Evolutionary conservation across 352 stramenopile genomes (phyloP).

Genomic region (Pythium dissotocum): DNA sequence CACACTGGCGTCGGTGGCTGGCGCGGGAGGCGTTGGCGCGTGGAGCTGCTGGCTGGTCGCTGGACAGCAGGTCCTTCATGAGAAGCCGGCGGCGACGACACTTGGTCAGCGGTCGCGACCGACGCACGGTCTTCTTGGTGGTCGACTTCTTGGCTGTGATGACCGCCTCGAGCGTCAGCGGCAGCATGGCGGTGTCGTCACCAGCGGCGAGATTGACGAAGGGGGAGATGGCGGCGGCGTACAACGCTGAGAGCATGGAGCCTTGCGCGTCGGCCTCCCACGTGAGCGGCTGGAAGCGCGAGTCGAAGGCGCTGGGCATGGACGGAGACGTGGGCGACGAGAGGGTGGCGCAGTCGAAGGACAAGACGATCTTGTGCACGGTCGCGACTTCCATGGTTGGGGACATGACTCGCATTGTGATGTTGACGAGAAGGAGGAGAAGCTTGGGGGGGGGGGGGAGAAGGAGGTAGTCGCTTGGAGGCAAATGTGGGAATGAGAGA

Average conservation of each 20-base stretch:
- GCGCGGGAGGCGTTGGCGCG: constrained; percentile 25
- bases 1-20: constrained; percentile 62
- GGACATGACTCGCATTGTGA: not conserved
- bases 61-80: constrained; percentile 53
- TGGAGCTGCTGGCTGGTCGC: constrained; percentile 21
- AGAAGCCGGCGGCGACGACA: constrained; percentile 40
- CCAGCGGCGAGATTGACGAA: not conserved
- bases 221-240: not conserved
- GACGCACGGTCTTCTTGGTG: constrained; percentile 12
- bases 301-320: constrained; percentile 2
- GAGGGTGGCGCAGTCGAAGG: not conserved
- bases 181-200: not conserved
- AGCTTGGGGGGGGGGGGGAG: not conserved
- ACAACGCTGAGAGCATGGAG: not conserved
- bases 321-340: constrained; percentile 3
- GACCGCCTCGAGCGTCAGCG: constrained; percentile 9
- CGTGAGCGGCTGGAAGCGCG: not conserved
- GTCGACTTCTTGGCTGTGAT: constrained; percentile 26
- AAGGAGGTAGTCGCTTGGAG: constrained; percentile 3
- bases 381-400: not conserved
- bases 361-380: constrained; percentile 9
- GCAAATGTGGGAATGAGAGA: constrained; percentile 2
- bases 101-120: constrained; percentile 18
- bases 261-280: not conserved
- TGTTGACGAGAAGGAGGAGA: not conserved